phyloP scores from a whole-genome alignment of 306 rosid genomes.

The Medicago ruthenica region DNA sequence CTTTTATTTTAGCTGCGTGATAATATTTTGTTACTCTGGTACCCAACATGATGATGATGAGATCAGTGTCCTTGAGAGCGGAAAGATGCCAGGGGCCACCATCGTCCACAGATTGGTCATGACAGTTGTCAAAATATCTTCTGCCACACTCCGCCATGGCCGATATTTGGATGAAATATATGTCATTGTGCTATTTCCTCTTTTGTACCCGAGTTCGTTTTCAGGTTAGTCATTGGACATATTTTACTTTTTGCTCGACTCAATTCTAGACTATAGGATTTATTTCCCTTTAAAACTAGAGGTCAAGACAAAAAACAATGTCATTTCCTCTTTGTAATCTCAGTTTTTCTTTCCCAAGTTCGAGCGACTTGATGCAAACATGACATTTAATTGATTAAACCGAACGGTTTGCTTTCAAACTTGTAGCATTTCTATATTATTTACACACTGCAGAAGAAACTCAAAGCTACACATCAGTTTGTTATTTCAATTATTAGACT shows the following conservation, averaged over 20 bases:
- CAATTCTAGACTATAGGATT: not conserved
- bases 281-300: not conserved
- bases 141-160: not conserved
- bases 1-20: too few species aligned
- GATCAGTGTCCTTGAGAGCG: not conserved
- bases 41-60: not conserved
- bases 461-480: conserved; percentile 18
- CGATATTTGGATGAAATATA: not conserved
- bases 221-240: not conserved
- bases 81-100: not conserved
- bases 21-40: too few species aligned
- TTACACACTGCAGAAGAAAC: conserved; percentile 23
- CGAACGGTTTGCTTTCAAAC: conserved; percentile 20
- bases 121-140: not conserved
- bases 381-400: conserved; percentile 8
- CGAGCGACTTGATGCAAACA: not conserved
- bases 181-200: not conserved
- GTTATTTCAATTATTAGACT: conserved; percentile 7
- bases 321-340: not conserved
- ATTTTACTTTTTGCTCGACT: not conserved
- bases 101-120: not conserved
- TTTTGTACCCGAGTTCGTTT: not conserved
- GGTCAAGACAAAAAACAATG: not conserved
- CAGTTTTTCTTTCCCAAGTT: not conserved
- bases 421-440: not conserved